A percentile compares a stretch with the other conserved stretches of the same genome.
phyloP scores from a whole-genome alignment of 352 stramenopile species.

The Blastocystis sp. region DNA sequence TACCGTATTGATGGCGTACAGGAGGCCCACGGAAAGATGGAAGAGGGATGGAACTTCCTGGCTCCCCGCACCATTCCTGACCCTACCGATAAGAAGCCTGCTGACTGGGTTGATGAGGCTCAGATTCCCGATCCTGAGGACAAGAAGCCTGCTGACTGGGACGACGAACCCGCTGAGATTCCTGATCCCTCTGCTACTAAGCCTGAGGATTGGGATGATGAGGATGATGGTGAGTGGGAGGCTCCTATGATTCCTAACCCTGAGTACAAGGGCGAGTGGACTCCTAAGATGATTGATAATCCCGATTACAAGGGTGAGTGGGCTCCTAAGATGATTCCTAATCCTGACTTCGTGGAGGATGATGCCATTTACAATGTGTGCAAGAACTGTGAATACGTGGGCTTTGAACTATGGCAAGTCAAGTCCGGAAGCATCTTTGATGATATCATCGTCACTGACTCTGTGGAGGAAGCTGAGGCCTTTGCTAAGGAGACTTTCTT shows the following conservation, averaged over 20 bases:
- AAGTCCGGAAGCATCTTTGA: constrained; percentile 97
- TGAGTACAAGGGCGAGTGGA: constrained; percentile 97
- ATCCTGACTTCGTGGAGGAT: constrained; percentile 93
- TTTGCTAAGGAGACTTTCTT: constrained; percentile 84
- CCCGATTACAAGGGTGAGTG: constrained; percentile 97
- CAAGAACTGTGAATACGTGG: constrained; percentile 89
- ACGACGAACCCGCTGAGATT: constrained; percentile 92
- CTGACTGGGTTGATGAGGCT: constrained; percentile 92
- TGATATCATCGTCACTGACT: constrained; percentile 97
- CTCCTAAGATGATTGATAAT: constrained; percentile 94
- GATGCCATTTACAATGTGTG: constrained; percentile 88
- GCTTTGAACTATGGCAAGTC: constrained; percentile 98
- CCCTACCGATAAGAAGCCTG: constrained; percentile 90
- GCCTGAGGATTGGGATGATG: constrained; percentile 96
- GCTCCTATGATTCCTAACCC: constrained; percentile 88
- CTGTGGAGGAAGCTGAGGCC: constrained; percentile 83
- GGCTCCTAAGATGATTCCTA: constrained; percentile 90
- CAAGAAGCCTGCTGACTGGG: constrained; percentile 90
- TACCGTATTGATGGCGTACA: constrained; percentile 87
- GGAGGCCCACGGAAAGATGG: constrained; percentile 84
- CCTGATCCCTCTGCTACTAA: constrained; percentile 91
- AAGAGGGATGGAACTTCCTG: constrained; percentile 92
- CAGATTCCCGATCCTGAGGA: constrained; percentile 89
- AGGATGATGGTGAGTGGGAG: constrained; percentile 98
- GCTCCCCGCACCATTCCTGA: constrained; percentile 92